Conservation (phyloP, 129 eudicot genomes). For the Escallonia rubra region DNA sequence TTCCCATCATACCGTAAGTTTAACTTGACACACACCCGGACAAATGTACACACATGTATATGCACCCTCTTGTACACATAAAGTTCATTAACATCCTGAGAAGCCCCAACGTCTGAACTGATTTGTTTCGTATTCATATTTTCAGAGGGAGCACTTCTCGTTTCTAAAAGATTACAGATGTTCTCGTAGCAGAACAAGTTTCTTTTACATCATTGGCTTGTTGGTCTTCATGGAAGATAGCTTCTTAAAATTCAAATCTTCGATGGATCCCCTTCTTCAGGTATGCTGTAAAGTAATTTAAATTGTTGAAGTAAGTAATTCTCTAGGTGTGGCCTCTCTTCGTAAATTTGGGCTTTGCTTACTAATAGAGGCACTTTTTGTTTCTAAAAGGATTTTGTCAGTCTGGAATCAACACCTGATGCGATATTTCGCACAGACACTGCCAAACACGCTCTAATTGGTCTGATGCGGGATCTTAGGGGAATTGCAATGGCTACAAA, state of each 20-base stretch:
- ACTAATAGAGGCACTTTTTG: not conserved
- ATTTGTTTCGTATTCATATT: constrained; percentile 1
- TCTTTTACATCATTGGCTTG: constrained; percentile 93
- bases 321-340: not conserved
- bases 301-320: not conserved
- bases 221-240: constrained; percentile 89
- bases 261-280: constrained; percentile 86
- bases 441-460: constrained; percentile 78
- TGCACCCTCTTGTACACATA: not conserved
- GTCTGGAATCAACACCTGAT: constrained; percentile 75
- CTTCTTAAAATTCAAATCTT: constrained; percentile 72
- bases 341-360: not conserved
- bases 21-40: constrained; percentile 1
- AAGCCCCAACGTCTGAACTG: not conserved
- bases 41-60: not conserved
- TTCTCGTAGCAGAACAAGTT: constrained; percentile 91
- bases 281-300: constrained; percentile 16
- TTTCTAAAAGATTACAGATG: constrained; percentile 37
- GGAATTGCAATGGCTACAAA: constrained; percentile 96
- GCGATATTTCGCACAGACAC: constrained; percentile 72
- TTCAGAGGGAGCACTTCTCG: constrained; percentile 22
- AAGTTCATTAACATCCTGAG: not conserved
- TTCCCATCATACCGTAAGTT: constrained; percentile 45
- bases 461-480: constrained; percentile 93
- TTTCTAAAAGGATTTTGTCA: constrained; percentile 51